Evolutionary conservation across 148 eudicot species (phyloP), one percentile per base, ranked within the genome.

Genomic region (Chenopodium suecicum): DNA sequence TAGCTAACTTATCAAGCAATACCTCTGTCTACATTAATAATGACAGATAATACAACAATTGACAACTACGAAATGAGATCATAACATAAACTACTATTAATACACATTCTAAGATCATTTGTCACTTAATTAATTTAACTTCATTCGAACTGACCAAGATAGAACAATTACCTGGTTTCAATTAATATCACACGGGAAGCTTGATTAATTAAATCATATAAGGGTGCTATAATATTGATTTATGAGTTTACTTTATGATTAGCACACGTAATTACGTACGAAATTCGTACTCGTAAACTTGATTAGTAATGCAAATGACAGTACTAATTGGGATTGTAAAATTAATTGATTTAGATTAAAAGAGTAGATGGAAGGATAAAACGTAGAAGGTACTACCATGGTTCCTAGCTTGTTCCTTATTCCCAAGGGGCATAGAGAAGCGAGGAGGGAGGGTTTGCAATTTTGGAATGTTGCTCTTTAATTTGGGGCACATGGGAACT

Each of bases 401-500:
- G 80, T 84, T 84, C 86, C 65, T 80, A 71, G 58, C 77, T 80
- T 74, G 63, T 79, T 83, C 85, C 82, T 79, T 79, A 54, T 79
- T 76, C 83, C 83, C 78, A 83, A 73, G 75, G 79, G 37, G 29
- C 73, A 52, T 73, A 73, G 77, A 73, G 25, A 73, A 32, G n/a
- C 31, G 80, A 19, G 44, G 47, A 52, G 44, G 20, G 44, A 41
- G 62, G 64, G 46, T 1, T 79, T 75, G 71, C 66, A 79, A n/a
- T 84, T 79, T 77, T 77, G 83, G 79, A 84, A 77, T 84, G 81
- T 80, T 84, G 94, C 91, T 82, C 87, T 91, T 91, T 80, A 91
- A 85, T 88, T 81, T 79, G 29, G 67, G 67, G 85, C 92, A 91
- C 92, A 90, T 91, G 92, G 84, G 78, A 83, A 87, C 84, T 79